Evolutionary conservation across 2,329 filamentous ascomycete species (phyloP).

Genomic region (Herpotrichia juniperi): DNA sequence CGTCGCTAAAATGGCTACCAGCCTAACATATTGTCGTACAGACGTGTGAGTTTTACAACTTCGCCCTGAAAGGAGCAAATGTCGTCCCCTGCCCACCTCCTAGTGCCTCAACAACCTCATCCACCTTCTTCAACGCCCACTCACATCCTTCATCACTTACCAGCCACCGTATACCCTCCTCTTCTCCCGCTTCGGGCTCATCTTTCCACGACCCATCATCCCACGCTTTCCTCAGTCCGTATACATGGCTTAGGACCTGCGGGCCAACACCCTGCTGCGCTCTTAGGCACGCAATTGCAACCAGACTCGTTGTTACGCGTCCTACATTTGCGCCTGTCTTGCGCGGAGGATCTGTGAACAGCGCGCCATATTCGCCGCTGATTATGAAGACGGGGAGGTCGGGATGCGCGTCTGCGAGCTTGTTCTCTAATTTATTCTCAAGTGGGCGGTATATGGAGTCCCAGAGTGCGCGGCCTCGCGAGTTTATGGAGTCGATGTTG

Average conservation of each 20-base stretch:
- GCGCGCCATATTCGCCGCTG: slow-evolving; percentile 70
- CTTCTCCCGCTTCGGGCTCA: slow-evolving; percentile 49
- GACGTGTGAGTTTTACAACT: no score
- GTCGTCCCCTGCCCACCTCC: slow-evolving; percentile 13
- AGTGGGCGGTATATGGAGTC: slow-evolving; percentile 76
- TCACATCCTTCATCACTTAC: slow-evolving; percentile 66
- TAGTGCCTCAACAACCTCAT: slow-evolving; percentile 56
- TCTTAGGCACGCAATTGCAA: slow-evolving; percentile 74
- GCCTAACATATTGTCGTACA: no score
- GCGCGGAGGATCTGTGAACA: slow-evolving; percentile 70
- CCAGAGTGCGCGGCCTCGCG: slow-evolving; percentile 71
- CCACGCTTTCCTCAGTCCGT: slow-evolving; percentile 75
- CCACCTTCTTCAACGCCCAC: slow-evolving; percentile 66
- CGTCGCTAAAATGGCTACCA: no score
- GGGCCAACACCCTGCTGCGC: slow-evolving; percentile 80
- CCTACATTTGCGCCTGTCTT: slow-evolving; percentile 61
- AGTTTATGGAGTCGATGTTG: slow-evolving; percentile 60
- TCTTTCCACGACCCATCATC: slow-evolving; percentile 65
- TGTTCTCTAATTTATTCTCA: slow-evolving; percentile 70
- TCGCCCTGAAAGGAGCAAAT: slow-evolving; percentile 14
- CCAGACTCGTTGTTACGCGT: slow-evolving; percentile 70
- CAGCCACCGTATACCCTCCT: slow-evolving; percentile 64
- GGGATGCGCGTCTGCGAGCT: slow-evolving; percentile 73
- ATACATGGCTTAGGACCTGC: slow-evolving; percentile 81
- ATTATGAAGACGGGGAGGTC: slow-evolving; percentile 81